phyloP scores from a whole-genome alignment of 2,329 filamentous ascomycete species.

The Orbilia oligospora region DNA sequence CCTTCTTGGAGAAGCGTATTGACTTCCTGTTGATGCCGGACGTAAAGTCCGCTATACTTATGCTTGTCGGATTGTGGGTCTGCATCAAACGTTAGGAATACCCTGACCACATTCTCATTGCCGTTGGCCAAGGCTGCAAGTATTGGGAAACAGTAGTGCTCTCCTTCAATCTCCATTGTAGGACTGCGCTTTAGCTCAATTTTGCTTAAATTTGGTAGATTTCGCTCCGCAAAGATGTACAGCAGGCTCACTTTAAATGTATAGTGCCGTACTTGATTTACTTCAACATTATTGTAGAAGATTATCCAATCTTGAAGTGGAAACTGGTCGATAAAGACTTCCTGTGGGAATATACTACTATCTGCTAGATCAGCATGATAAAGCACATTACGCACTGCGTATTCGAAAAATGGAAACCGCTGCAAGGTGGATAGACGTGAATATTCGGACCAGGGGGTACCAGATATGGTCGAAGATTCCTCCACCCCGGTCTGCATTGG shows the following conservation, averaged over 20 bases:
- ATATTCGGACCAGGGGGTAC: too few species aligned
- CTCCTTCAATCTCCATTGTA: slow-evolving; percentile 62
- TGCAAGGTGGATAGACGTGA: slow-evolving; percentile 32
- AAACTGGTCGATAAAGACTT: slow-evolving; percentile 66
- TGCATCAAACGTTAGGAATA: neutral
- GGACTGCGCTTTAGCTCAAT: slow-evolving; percentile 7
- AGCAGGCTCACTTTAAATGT: slow-evolving; percentile 62
- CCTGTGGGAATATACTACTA: slow-evolving; percentile 63
- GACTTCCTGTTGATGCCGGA: slow-evolving; percentile 53
- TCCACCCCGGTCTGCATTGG: slow-evolving; percentile 60
- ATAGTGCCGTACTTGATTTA: slow-evolving; percentile 59
- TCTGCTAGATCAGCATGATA: slow-evolving; percentile 68
- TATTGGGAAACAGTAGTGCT: slow-evolving; percentile 66
- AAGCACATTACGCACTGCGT: slow-evolving; percentile 68
- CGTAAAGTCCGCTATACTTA: neutral
- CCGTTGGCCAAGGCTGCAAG: slow-evolving; percentile 66
- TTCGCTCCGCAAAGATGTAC: slow-evolving; percentile 65
- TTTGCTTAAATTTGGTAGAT: slow-evolving; percentile 45
- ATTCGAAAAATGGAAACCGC: slow-evolving; percentile 68
- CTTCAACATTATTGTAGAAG: slow-evolving; percentile 64
- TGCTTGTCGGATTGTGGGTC: neutral
- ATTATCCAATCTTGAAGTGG: slow-evolving; percentile 64
- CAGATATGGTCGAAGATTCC: too few species aligned
- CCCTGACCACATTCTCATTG: slow-evolving; percentile 63
- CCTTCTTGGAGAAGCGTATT: neutral